phyloP scores from a whole-genome alignment of 202 grass and related monocot genomes.

The Setaria italica region DNA sequence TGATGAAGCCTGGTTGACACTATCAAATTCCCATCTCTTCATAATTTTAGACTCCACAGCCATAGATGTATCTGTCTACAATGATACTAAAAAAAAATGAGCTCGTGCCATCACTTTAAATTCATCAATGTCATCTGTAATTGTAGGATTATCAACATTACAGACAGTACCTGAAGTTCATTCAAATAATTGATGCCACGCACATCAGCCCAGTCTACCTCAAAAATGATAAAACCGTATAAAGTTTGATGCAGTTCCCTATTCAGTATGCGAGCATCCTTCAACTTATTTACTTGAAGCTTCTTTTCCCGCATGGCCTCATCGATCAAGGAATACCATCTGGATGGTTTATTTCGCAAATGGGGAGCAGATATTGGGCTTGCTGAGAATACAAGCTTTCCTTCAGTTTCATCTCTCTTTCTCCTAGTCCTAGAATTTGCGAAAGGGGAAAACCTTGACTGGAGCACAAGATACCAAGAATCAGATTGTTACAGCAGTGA shows the following conservation, averaged over 20 bases:
- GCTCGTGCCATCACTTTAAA: slow-evolving; percentile 11
- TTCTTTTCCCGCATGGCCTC: slow-evolving; percentile 77
- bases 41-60: slow-evolving; percentile 83
- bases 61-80: slow-evolving; percentile 91
- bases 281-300: slow-evolving; percentile 88
- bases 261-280: slow-evolving; percentile 71
- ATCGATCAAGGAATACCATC: slow-evolving; percentile 86
- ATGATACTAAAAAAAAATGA: slow-evolving; percentile 37
- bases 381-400: slow-evolving; percentile 56
- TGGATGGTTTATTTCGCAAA: slow-evolving; percentile 57
- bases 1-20: slow-evolving; percentile 78
- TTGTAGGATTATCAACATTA: slow-evolving; percentile 33
- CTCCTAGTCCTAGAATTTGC: slow-evolving; percentile 74
- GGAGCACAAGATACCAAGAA: slow-evolving; percentile 45
- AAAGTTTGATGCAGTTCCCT: slow-evolving; percentile 82
- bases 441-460: slow-evolving; percentile 91
- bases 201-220: slow-evolving; percentile 82
- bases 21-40: slow-evolving; percentile 98
- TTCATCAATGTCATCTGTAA: background rate
- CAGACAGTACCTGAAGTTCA: slow-evolving; percentile 83
- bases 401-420: slow-evolving; percentile 64
- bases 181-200: slow-evolving; percentile 94
- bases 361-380: slow-evolving; percentile 47
- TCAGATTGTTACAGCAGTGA: background rate
- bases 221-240: slow-evolving; percentile 94